phyloP scores from a whole-genome alignment of 2,329 filamentous ascomycete species.

The Aspergillus calidoustus region DNA sequence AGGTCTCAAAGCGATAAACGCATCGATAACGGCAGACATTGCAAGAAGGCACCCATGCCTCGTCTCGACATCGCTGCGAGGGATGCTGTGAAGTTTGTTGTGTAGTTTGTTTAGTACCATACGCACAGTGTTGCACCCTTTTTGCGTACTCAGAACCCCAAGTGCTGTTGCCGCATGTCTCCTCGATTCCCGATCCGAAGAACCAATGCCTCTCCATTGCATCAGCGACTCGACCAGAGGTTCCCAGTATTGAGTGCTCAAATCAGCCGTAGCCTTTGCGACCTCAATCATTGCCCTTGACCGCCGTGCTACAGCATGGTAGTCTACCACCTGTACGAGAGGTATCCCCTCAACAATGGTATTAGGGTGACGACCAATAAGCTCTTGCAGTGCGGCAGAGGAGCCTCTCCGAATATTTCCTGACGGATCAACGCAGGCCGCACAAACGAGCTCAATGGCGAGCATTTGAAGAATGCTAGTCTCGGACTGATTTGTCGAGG shows the following conservation, averaged over 20 bases:
- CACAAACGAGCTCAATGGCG: slow-evolving; percentile 78
- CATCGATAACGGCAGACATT: slow-evolving; percentile 44
- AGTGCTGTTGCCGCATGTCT: slow-evolving; percentile 73
- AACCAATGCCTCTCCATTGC: slow-evolving; percentile 86
- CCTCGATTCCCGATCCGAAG: slow-evolving; percentile 74
- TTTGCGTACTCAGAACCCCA: slow-evolving; percentile 53
- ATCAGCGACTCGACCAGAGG: slow-evolving; percentile 73
- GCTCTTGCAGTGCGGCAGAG: slow-evolving; percentile 90
- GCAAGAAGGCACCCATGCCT: slow-evolving; percentile 51
- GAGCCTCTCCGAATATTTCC: slow-evolving; percentile 93
- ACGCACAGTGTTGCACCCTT: slow-evolving; percentile 35
- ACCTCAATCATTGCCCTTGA: slow-evolving; percentile 81
- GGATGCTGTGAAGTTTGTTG: slow-evolving; percentile 41
- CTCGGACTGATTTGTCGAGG: slow-evolving; percentile 33
- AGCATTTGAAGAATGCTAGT: slow-evolving; percentile 70
- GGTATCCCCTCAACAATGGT: slow-evolving; percentile 79
- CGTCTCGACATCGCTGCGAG: slow-evolving; percentile 46
- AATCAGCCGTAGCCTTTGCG: slow-evolving; percentile 67
- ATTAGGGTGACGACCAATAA: slow-evolving; percentile 90
- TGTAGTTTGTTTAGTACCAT: slow-evolving; percentile 40
- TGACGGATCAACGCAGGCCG: slow-evolving; percentile 83
- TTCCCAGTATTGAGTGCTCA: slow-evolving; percentile 68
- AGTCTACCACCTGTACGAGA: slow-evolving; percentile 88
- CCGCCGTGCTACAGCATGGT: slow-evolving; percentile 87
- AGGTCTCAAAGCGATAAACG: slow-evolving; percentile 31